Conservation (phyloP, 768 basidiomycete species). For the Termitomyces sp. region DNA sequence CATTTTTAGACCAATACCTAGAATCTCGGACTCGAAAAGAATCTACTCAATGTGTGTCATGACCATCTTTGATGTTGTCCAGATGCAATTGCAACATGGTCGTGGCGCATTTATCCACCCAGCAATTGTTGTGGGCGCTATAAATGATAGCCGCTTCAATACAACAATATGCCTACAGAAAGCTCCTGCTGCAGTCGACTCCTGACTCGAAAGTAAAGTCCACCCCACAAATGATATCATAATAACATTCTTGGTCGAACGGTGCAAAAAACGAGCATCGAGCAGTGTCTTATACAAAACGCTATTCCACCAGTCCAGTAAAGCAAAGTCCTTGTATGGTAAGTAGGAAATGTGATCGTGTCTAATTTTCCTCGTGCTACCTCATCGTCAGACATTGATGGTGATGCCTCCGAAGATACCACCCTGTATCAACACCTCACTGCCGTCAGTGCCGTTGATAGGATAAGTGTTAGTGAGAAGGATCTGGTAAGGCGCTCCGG, state of each 20-base stretch:
- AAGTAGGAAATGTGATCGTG: not conserved
- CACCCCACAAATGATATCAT: not conserved
- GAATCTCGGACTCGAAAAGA: not conserved
- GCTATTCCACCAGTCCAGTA: not conserved
- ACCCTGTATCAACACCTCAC: slow-evolving; percentile 13
- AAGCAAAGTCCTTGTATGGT: not conserved
- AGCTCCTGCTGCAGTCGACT: not conserved
- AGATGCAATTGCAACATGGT: not conserved
- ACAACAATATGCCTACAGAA: not conserved
- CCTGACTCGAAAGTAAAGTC: not conserved
- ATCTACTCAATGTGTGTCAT: not conserved
- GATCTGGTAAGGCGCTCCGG: not conserved
- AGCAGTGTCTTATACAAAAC: no score
- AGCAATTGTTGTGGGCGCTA: not conserved
- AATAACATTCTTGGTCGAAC: not conserved
- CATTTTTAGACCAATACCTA: not conserved
- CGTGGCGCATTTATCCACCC: not conserved
- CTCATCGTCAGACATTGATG: slow-evolving; percentile 2
- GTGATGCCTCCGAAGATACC: not conserved
- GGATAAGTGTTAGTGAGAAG: not conserved
- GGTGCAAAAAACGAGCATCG: not conserved
- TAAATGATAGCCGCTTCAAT: not conserved
- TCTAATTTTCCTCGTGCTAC: not conserved
- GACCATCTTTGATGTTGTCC: not conserved
- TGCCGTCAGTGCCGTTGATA: slow-evolving; percentile 8